A percentile compares a stretch with the other conserved stretches of the same genome.
Evolutionary conservation across 495 filamentous ascomycete genomes (phyloP).

Genomic region (Neurospora sp.): DNA sequence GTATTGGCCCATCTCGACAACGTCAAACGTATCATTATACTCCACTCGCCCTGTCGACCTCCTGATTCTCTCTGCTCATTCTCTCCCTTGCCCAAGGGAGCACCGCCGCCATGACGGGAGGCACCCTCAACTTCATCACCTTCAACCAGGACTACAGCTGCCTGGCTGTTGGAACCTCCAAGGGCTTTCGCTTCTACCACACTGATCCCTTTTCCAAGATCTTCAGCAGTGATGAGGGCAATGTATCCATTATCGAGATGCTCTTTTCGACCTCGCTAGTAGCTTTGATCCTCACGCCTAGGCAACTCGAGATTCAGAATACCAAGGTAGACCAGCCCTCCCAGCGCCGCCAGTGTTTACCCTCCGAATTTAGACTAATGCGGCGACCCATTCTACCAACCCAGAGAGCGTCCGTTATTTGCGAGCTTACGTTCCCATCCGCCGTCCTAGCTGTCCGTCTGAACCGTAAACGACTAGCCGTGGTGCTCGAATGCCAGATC

Average conservation of each 20-base stretch:
- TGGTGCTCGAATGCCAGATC: slow-evolving; percentile 88
- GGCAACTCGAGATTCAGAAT: slow-evolving; percentile 88
- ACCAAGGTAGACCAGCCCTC: slow-evolving; percentile 62
- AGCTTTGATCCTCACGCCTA: slow-evolving; percentile 78
- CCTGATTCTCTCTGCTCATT: neutral
- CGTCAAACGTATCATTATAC: neutral
- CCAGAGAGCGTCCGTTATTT: slow-evolving; percentile 88
- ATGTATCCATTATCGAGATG: slow-evolving; percentile 94
- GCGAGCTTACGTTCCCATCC: slow-evolving; percentile 95
- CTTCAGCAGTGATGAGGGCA: slow-evolving; percentile 84
- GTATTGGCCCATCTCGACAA: neutral
- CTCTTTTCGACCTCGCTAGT: slow-evolving; percentile 98
- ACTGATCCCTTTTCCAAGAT: slow-evolving; percentile 91
- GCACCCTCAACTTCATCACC: slow-evolving; percentile 91
- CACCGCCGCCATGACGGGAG: slow-evolving; percentile 28
- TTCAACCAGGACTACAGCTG: slow-evolving; percentile 99
- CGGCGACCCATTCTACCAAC: neutral
- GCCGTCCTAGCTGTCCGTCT: slow-evolving; percentile 85
- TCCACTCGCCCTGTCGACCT: neutral
- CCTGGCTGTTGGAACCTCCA: slow-evolving; percentile 83
- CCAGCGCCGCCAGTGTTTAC: neutral
- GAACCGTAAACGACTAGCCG: slow-evolving; percentile 87
- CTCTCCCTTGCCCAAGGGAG: neutral
- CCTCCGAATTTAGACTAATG: neutral
- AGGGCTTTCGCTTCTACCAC: slow-evolving; percentile 90